Conservation (phyloP, 78 protist genomes). For the Planoprotostelium fungivorum region DNA sequence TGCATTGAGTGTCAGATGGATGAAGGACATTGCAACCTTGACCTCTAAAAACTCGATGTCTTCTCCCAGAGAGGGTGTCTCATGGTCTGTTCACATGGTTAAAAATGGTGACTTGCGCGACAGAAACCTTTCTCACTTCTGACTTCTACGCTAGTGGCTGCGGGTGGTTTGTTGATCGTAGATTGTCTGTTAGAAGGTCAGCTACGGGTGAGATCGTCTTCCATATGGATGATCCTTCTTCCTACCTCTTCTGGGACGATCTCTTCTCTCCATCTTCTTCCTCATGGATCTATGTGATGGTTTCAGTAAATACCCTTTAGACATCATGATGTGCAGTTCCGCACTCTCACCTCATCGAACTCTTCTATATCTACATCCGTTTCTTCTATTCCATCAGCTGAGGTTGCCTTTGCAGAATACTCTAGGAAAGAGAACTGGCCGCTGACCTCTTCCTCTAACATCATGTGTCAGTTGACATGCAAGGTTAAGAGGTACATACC, state of each 20-base stretch:
- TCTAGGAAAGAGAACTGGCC: not conserved
- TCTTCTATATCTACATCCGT: not conserved
- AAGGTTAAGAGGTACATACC: no score
- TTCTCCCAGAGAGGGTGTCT: not conserved
- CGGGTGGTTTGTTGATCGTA: no score
- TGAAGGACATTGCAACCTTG: not conserved
- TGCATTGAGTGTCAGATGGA: not conserved
- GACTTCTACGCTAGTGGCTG: no score
- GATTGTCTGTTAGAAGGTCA: no score
- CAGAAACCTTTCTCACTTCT: no score
- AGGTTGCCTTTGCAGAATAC: not conserved
- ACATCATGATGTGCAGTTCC: not conserved
- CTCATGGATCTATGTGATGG: not conserved
- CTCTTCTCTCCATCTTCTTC: not conserved
- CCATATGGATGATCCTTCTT: not conserved
- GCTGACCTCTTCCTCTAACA: not conserved
- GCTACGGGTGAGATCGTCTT: no score
- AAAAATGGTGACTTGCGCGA: not conserved
- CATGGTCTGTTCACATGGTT: not conserved
- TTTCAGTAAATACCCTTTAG: not conserved
- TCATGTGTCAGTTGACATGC: no score
- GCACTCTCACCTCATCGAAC: not conserved
- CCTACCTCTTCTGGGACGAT: not conserved
- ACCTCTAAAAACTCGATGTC: not conserved
- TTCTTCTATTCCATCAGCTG: not conserved